These are phyloP conservation scores for Trypethelium eluteriae DNA, from an alignment of 495 filamentous ascomycete genomes.

Conservation along the genomic window DNA sequence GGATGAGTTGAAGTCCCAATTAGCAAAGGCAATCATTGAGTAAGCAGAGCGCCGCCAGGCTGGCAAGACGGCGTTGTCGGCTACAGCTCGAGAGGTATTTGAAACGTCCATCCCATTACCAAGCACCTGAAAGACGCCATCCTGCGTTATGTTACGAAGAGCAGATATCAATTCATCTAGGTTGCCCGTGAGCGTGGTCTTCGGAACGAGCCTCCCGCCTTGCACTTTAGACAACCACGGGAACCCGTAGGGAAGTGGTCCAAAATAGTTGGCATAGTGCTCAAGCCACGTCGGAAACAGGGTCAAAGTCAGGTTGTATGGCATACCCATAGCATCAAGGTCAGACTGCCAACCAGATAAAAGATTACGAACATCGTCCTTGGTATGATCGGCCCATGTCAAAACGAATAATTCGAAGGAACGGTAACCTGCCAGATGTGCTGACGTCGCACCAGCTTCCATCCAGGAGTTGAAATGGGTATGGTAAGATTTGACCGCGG, in stretches of 20 bases:
- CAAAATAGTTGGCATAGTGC: background rate
- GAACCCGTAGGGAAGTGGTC: background rate
- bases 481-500: background rate
- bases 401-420: background rate
- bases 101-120: background rate
- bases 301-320: background rate
- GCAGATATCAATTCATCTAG: background rate
- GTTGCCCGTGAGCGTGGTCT: background rate
- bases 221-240: background rate
- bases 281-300: background rate
- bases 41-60: background rate
- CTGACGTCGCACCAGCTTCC: background rate
- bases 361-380: background rate
- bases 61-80: background rate
- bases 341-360: background rate
- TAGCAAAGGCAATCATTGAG: background rate
- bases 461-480: no score
- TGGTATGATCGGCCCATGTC: background rate
- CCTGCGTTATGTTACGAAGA: background rate
- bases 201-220: background rate
- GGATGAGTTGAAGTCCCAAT: background rate
- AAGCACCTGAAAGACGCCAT: background rate
- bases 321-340: background rate
- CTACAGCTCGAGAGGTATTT: background rate
- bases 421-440: background rate